These are phyloP conservation scores for Aspergillus egyptiacus DNA, from an alignment of 495 filamentous ascomycete species.

Conservation along the genomic window DNA sequence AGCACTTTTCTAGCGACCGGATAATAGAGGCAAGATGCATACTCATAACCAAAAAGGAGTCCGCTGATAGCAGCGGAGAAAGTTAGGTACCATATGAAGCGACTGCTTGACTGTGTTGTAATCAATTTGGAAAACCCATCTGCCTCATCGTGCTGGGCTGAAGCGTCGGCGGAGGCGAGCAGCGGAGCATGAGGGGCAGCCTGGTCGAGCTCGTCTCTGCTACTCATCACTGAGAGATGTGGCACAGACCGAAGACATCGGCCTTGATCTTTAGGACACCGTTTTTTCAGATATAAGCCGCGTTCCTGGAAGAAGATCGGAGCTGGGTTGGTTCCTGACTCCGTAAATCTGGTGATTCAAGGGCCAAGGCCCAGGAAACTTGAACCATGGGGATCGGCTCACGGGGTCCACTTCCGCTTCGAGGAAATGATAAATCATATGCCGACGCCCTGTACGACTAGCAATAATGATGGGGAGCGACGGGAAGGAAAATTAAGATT, in stretches of 20 bases:
- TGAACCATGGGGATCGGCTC: neutral
- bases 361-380: neutral
- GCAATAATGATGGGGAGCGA: neutral
- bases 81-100: slow-evolving; percentile 69
- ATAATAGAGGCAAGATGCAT: slow-evolving; percentile 8
- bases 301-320: neutral
- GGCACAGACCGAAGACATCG: slow-evolving; percentile 8
- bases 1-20: slow-evolving; percentile 14
- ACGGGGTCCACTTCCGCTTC: neutral
- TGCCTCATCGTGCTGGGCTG: slow-evolving; percentile 11
- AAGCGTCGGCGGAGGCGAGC: slow-evolving; percentile 19
- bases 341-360: neutral
- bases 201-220: slow-evolving; percentile 21
- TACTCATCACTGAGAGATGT: slow-evolving; percentile 21
- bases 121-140: slow-evolving; percentile 10
- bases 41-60: slow-evolving; percentile 83
- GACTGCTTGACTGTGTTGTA: slow-evolving; percentile 22
- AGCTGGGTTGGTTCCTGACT: neutral
- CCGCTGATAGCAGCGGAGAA: slow-evolving; percentile 79
- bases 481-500: no score
- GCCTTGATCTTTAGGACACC: neutral
- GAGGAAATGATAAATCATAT: neutral
- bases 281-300: neutral
- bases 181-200: slow-evolving; percentile 27
- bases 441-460: neutral